A percentile compares a stretch with the other conserved stretches of the same genome.
These are phyloP conservation scores for Fonsecaea erecta DNA, from an alignment of 2,329 filamentous ascomycete genomes.

Conservation along the genomic window DNA sequence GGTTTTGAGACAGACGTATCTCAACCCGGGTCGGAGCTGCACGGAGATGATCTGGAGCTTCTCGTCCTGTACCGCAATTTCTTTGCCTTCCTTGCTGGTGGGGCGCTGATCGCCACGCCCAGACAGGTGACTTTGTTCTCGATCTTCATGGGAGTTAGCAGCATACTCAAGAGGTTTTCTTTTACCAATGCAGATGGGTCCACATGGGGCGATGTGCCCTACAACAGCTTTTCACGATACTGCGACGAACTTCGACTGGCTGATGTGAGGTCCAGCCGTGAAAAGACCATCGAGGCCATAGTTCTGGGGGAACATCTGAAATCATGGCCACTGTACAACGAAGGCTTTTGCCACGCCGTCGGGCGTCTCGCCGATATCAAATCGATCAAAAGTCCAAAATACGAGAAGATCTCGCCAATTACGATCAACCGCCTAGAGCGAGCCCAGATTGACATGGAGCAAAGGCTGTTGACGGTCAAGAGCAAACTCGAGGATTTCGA, in stretches of 20 bases:
- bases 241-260: slow-evolving; percentile 76
- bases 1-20: slow-evolving; percentile 58
- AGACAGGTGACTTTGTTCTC: slow-evolving; percentile 60
- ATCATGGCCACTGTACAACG: slow-evolving; percentile 80
- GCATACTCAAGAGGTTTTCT: slow-evolving; percentile 61
- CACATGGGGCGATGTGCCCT: slow-evolving; percentile 66
- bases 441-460: slow-evolving; percentile 77
- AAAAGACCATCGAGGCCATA: slow-evolving; percentile 87
- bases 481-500: slow-evolving; percentile 83
- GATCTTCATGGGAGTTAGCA: slow-evolving; percentile 65
- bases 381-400: slow-evolving; percentile 70
- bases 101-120: slow-evolving; percentile 64
- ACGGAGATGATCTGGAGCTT: slow-evolving; percentile 59
- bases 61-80: slow-evolving; percentile 66
- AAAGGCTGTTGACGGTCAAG: slow-evolving; percentile 72
- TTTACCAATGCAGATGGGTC: slow-evolving; percentile 67
- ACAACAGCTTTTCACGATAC: slow-evolving; percentile 60
- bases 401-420: slow-evolving; percentile 68
- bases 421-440: slow-evolving; percentile 82
- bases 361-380: slow-evolving; percentile 80
- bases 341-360: slow-evolving; percentile 88
- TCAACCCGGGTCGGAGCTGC: slow-evolving; percentile 41
- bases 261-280: slow-evolving; percentile 79
- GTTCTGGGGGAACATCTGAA: slow-evolving; percentile 88
- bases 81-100: slow-evolving; percentile 67